These are phyloP conservation scores for Irpex rosettiformis DNA, from an alignment of 1,284 basidiomycete species.

Conservation along the genomic window DNA sequence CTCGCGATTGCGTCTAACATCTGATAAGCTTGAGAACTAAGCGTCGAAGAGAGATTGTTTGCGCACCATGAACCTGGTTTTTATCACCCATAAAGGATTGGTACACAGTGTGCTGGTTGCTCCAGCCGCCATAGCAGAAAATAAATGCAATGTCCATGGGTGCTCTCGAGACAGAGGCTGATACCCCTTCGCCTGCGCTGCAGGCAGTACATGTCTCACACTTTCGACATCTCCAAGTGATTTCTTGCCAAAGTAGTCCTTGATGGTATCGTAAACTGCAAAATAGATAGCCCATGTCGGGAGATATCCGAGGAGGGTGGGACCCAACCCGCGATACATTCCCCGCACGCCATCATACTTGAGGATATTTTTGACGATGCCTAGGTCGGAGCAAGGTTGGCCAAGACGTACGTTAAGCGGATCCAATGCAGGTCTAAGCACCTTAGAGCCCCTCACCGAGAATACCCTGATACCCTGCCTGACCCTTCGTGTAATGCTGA, in stretches of 20 bases:
- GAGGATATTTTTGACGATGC: conserved; percentile 71
- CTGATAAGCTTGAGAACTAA: neutral
- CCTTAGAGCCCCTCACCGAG: conserved; percentile 45
- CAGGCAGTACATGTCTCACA: conserved; percentile 56
- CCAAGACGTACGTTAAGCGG: conserved; percentile 26
- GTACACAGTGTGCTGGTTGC: conserved; percentile 88
- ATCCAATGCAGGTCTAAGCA: conserved; percentile 13
- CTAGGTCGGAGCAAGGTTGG: conserved; percentile 34
- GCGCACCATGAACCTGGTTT: conserved; percentile 94
- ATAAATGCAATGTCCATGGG: conserved; percentile 81
- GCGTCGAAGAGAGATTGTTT: neutral
- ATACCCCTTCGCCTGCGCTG: conserved; percentile 79
- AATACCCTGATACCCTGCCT: conserved; percentile 74
- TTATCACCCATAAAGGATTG: conserved; percentile 96
- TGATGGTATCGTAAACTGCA: conserved; percentile 94
- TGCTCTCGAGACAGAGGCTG: conserved; percentile 74
- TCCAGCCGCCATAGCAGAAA: conserved; percentile 92
- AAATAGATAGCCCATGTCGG: conserved; percentile 99
- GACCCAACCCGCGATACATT: conserved; percentile 90
- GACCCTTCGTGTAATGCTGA: conserved; percentile 65
- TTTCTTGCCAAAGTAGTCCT: conserved; percentile 71
- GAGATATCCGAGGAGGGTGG: conserved; percentile 92
- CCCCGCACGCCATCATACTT: conserved; percentile 78
- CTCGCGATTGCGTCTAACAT: conserved; percentile 69
- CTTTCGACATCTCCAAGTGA: conserved; percentile 40